Conservation (phyloP, 2,329 filamentous ascomycete species). For the Macrophomina pseudophaseolina region DNA sequence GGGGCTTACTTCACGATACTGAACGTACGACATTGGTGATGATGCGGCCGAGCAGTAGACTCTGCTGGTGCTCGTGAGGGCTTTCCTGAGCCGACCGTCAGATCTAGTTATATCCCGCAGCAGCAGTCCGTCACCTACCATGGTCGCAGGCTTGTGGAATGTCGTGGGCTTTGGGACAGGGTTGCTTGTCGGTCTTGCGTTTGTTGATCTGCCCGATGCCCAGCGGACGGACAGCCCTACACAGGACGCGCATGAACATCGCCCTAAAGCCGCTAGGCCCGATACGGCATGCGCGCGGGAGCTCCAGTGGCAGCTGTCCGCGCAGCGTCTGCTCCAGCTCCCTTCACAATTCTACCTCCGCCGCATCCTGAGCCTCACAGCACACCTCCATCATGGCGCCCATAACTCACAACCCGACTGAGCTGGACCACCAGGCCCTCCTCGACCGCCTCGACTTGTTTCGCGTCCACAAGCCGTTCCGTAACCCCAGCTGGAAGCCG, state of each 20-base stretch:
- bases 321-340: background rate
- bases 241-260: conserved; percentile 10
- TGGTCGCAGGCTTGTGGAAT: conserved; percentile 27
- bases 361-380: background rate
- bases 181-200: conserved; percentile 10
- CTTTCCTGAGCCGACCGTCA: conserved; percentile 70
- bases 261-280: background rate
- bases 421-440: conserved; percentile 78
- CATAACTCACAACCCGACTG: conserved; percentile 73
- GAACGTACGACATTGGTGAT: conserved; percentile 91
- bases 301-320: conserved; percentile 16
- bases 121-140: conserved; percentile 34
- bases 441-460: conserved; percentile 93
- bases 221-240: conserved; percentile 8
- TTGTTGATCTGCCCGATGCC: conserved; percentile 13
- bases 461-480: conserved; percentile 84
- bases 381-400: conserved; percentile 53
- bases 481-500: conserved; percentile 87
- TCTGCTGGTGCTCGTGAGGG: conserved; percentile 97
- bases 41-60: conserved; percentile 87
- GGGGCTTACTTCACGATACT: background rate
- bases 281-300: conserved; percentile 7
- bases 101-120: background rate
- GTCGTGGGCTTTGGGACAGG: conserved; percentile 9
- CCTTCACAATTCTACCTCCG: conserved; percentile 4